These are phyloP conservation scores for Colletotrichum cuscutae DNA, from an alignment of 2,329 filamentous ascomycete genomes.

Conservation along the genomic window DNA sequence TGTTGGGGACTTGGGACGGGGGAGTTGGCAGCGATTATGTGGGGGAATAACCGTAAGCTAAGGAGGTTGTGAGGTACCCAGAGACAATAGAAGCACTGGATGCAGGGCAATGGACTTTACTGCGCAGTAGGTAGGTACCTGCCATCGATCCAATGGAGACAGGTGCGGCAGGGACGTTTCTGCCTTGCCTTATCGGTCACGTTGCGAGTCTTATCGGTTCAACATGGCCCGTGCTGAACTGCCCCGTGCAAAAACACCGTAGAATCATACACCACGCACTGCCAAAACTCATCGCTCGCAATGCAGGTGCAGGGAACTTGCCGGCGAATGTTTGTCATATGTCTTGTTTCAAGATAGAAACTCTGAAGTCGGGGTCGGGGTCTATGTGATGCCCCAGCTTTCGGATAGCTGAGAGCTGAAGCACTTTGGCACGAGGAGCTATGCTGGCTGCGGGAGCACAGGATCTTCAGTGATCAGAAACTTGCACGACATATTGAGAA, in stretches of 20 bases:
- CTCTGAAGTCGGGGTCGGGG: not conserved
- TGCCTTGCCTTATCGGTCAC: not conserved
- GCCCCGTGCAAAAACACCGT: conserved; percentile 11
- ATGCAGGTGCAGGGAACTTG: not conserved
- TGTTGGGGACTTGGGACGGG: too few relatives aligned
- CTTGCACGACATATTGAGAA: not conserved
- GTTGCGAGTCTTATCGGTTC: not conserved
- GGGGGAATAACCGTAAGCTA: too few relatives aligned
- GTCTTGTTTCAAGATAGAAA: conserved; percentile 13
- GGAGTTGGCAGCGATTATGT: too few relatives aligned
- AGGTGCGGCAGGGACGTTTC: too few relatives aligned
- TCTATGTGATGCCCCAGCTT: not conserved
- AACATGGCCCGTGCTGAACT: not conserved
- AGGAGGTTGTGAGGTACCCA: too few relatives aligned
- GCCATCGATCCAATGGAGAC: not conserved
- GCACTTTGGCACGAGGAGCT: not conserved
- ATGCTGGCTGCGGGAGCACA: not conserved
- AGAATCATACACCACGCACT: not conserved
- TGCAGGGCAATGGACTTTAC: too few relatives aligned
- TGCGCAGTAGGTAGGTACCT: too few relatives aligned
- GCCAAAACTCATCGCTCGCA: not conserved
- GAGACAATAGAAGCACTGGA: too few relatives aligned
- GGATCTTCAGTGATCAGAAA: not conserved
- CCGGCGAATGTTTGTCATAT: not conserved
- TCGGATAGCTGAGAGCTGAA: not conserved